Evolutionary conservation across 2,329 filamentous ascomycete genomes (phyloP).

Genomic region (Biscogniauxia mediterranea): DNA sequence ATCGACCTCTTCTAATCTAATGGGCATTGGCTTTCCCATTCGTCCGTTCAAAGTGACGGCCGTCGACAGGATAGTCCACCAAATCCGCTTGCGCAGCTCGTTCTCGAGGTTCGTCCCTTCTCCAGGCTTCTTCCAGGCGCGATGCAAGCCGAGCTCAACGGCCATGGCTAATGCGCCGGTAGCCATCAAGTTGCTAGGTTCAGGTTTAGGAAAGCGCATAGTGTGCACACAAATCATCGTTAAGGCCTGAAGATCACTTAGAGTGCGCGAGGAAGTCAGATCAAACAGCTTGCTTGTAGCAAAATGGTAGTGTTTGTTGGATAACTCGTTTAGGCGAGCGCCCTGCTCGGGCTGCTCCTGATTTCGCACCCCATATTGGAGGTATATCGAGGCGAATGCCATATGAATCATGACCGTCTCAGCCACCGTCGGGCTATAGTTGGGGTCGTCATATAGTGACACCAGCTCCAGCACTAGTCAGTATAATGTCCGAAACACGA

Average conservation of each 20-base stretch:
- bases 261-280: slow-evolving; percentile 57
- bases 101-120: slow-evolving; percentile 59
- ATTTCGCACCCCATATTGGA: slow-evolving; percentile 74
- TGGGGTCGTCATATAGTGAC: slow-evolving; percentile 68
- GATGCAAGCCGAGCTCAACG: slow-evolving; percentile 73
- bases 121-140: slow-evolving; percentile 55
- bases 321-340: slow-evolving; percentile 58
- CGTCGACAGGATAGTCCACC: slow-evolving; percentile 70
- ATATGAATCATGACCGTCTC: slow-evolving; percentile 74
- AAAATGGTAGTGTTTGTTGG: slow-evolving; percentile 78
- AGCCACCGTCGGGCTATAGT: slow-evolving; percentile 59
- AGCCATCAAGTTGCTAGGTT: slow-evolving; percentile 67
- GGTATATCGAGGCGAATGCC: slow-evolving; percentile 75
- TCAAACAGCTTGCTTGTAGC: slow-evolving; percentile 67
- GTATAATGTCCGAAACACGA: slow-evolving; percentile 7
- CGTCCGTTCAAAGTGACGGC: slow-evolving; percentile 70
- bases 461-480: slow-evolving; percentile 45
- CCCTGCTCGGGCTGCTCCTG: slow-evolving; percentile 53
- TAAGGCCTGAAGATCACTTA: slow-evolving; percentile 71
- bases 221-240: slow-evolving; percentile 70
- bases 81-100: slow-evolving; percentile 74
- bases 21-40: slow-evolving; percentile 73
- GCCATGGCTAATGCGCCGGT: slow-evolving; percentile 65
- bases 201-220: slow-evolving; percentile 76
- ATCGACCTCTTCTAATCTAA: slow-evolving; percentile 74